phyloP scores from a whole-genome alignment of 75 land plant species.

The Azolla pinnata region DNA sequence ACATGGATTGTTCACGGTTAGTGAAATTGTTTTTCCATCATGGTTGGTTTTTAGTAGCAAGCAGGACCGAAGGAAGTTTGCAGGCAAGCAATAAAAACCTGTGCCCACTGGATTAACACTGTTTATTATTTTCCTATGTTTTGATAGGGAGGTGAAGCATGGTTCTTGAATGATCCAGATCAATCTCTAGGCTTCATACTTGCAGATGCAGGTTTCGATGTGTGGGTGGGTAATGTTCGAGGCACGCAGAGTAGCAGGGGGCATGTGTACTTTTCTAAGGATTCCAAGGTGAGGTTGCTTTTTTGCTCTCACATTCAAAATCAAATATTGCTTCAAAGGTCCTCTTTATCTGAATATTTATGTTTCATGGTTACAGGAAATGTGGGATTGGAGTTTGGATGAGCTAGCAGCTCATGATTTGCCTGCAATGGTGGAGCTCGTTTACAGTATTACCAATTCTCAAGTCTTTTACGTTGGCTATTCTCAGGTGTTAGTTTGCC shows the following conservation, averaged over 20 bases:
- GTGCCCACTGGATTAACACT: no score
- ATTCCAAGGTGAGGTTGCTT: conserved; percentile 32
- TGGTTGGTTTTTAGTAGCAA: no score
- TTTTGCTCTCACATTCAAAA: neutral
- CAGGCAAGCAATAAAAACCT: no score
- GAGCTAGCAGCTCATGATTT: conserved; percentile 75
- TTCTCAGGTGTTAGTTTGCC: conserved; percentile 85
- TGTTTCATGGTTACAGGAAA: conserved; percentile 32
- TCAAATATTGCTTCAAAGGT: conserved; percentile 2
- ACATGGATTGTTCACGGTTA: conserved; percentile 88
- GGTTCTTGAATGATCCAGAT: conserved; percentile 56
- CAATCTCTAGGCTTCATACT: conserved; percentile 82
- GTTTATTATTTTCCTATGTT: conserved; percentile 1
- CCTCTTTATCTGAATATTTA: no score
- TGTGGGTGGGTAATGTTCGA: conserved; percentile 93
- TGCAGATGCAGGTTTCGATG: conserved; percentile 89
- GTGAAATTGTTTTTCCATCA: neutral
- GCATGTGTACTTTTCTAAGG: conserved; percentile 42
- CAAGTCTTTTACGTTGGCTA: conserved; percentile 75
- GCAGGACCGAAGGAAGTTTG: no score
- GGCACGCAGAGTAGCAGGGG: conserved; percentile 84
- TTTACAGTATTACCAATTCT: conserved; percentile 42
- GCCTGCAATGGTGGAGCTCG: conserved; percentile 52
- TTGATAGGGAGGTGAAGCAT: conserved; percentile 63
- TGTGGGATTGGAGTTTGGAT: conserved; percentile 98